phyloP scores from a whole-genome alignment of 345 rosid species.

The Eucalyptus leucophloia region DNA sequence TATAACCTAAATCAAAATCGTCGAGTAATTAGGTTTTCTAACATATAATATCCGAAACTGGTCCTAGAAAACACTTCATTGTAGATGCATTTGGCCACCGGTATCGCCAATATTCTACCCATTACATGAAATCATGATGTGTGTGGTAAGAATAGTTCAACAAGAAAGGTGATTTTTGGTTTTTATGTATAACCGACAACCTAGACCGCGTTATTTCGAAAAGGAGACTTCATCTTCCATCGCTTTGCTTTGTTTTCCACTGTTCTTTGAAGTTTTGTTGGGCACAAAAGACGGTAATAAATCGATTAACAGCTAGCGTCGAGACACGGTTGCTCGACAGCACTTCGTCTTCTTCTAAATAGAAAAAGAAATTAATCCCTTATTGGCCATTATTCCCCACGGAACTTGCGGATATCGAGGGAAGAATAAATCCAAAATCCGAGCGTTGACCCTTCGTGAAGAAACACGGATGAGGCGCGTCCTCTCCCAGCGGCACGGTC shows the following conservation, averaged over 20 bases:
- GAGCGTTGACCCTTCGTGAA: neutral
- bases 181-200: neutral
- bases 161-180: neutral
- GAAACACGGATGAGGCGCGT: neutral
- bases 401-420: neutral
- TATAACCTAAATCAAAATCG: neutral
- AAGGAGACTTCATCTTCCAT: neutral
- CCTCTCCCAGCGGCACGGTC: neutral
- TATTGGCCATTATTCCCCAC: neutral
- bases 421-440: neutral
- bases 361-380: neutral
- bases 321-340: neutral
- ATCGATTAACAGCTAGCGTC: neutral
- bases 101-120: neutral
- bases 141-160: neutral
- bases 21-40: neutral
- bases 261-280: neutral
- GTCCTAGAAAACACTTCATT: neutral
- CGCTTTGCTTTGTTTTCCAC: neutral
- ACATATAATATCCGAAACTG: neutral
- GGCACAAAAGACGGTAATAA: neutral
- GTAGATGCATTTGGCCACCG: neutral
- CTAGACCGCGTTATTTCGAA: neutral
- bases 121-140: neutral
- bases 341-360: neutral